Base-by-base conservation (phyloP, 2,329 filamentous ascomycete genomes). In the Neopestalotiopsis sp. region DNA sequence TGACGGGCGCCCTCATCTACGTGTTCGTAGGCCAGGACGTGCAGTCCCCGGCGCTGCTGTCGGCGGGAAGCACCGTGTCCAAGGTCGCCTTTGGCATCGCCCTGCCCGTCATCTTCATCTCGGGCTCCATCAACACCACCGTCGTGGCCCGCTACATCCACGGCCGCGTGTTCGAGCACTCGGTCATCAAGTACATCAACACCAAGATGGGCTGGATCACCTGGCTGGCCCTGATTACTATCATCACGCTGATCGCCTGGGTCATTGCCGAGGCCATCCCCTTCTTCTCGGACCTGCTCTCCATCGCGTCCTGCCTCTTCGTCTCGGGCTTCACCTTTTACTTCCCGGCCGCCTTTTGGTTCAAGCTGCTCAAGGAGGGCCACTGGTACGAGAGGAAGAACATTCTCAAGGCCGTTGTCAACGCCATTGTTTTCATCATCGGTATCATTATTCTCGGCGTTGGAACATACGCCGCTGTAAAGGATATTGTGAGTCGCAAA, bases 201-300 rank as follows among this genome's bases (percentile, higher is more conserved):
- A 78, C 77, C 62, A 70, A 72, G 40, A 78, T 74, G 70, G 77
- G 77, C 38, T 79, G 77, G 77, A 70, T 71, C 40, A 74, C 77
- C 42, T 93, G 92, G 92, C 75, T 90, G 14, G 81, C 69, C 2
- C 88, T 94, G 13, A 86, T 89, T 32, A 78, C 84, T 1, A 72
- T 77, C 64, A 78, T 91, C 59, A 94, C 91, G 82, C 64, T 91
- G 9, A 66, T 92, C 12, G 90, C 90, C 4, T 94, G 90, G 86
- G 77, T 94, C 72, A 90, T 94, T 72, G 91, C 92, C 14, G 89
- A 92, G 75, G 88, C 90, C 0, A 91, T 94, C 58, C 92, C 92
- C 3, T 90, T 91, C 77, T 95, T 94, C 82, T 88, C 88, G 71
- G 84, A 91, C 64, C 82, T 94, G 59, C 81, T 94, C 20, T 82